Evolutionary conservation across 2,329 filamentous ascomycete genomes (phyloP).

Genomic region (Claviceps lovelessii): DNA sequence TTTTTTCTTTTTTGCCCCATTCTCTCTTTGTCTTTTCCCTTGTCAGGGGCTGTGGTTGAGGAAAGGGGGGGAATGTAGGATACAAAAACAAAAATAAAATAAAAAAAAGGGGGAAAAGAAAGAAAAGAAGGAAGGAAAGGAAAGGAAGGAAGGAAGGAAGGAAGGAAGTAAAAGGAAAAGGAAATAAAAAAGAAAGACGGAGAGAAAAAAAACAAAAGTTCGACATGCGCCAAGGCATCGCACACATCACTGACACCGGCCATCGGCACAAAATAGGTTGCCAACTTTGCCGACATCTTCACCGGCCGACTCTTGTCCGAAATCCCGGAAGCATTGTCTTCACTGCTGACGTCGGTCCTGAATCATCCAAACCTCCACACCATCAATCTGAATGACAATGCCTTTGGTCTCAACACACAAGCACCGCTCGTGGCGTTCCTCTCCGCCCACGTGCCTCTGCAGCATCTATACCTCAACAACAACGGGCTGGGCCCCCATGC

Average conservation of each 20-base stretch:
- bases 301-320: constrained; percentile 85
- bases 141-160: neutral
- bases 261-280: constrained; percentile 33
- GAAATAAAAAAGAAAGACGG: neutral
- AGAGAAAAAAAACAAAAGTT: neutral
- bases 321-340: constrained; percentile 78
- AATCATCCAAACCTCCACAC: constrained; percentile 77
- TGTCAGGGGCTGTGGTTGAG: too few relatives aligned
- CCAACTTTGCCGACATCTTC: constrained; percentile 95
- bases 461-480: constrained; percentile 94
- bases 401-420: constrained; percentile 90
- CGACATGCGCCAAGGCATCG: neutral
- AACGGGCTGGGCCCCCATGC: constrained; percentile 90
- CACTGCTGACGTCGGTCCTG: constrained; percentile 72
- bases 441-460: constrained; percentile 71
- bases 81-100: neutral
- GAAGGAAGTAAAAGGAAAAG: neutral
- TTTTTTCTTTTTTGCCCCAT: too few relatives aligned
- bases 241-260: neutral
- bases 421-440: constrained; percentile 88
- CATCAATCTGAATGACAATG: constrained; percentile 93
- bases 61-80: neutral
- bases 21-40: too few relatives aligned
- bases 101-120: neutral
- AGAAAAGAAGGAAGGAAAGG: neutral